A percentile compares a stretch with the other conserved stretches of the same genome.
These are phyloP conservation scores for Ceratopteris richardii DNA, from an alignment of 75 land plant genomes.

Conservation along the genomic window DNA sequence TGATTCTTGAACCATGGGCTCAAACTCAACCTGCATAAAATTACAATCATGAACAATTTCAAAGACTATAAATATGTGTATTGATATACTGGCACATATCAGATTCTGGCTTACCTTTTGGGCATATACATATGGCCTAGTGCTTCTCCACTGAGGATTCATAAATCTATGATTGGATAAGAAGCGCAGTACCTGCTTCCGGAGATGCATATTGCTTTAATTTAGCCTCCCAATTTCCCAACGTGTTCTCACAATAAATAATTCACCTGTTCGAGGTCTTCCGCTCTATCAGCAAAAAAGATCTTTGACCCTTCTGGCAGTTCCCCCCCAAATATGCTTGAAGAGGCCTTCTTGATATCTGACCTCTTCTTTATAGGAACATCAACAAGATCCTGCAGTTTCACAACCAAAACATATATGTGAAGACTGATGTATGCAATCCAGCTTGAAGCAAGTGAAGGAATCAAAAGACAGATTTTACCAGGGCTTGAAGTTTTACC, in stretches of 20 bases:
- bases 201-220: no score
- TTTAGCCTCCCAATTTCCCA: no score
- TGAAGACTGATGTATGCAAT: no score
- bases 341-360: slow-evolving; percentile 52
- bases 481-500: slow-evolving; percentile 49
- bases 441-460: no score
- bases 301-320: slow-evolving; percentile 71
- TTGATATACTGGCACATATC: background rate
- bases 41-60: background rate
- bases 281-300: slow-evolving; percentile 54
- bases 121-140: slow-evolving; percentile 63
- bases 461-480: no score
- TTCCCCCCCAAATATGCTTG: slow-evolving; percentile 47
- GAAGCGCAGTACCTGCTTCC: slow-evolving; percentile 40
- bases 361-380: slow-evolving; percentile 43
- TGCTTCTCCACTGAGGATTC: slow-evolving; percentile 72
- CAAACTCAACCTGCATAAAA: slow-evolving; percentile 43
- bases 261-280: slow-evolving; percentile 75
- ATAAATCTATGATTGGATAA: slow-evolving; percentile 54
- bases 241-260: no score
- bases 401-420: no score
- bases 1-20: slow-evolving; percentile 23
- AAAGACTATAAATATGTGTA: background rate
- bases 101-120: slow-evolving; percentile 40
- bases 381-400: slow-evolving; percentile 52